Evolutionary conservation across 768 basidiomycete genomes (phyloP).

Genomic region (Panus rudis): DNA sequence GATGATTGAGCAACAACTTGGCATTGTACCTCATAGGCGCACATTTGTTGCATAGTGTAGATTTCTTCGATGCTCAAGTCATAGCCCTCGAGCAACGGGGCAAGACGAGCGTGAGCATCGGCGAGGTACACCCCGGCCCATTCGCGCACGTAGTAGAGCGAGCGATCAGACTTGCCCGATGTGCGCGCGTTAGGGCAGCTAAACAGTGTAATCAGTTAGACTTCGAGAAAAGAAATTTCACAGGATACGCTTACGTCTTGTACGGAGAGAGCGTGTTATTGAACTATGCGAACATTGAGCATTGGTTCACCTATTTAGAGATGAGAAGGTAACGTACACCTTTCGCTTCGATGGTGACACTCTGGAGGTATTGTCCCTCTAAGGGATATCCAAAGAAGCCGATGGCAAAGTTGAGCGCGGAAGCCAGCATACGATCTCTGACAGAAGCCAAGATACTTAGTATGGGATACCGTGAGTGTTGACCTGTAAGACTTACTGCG

Average conservation of each 20-base stretch:
- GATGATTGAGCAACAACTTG: not conserved
- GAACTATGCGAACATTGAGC: conserved; percentile 24
- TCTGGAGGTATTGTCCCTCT: conserved; percentile 37
- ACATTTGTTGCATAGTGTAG: conserved; percentile 74
- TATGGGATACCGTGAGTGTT: not conserved
- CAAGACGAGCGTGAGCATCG: conserved; percentile 55
- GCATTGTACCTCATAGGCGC: conserved; percentile 68
- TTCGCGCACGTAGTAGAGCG: conserved; percentile 43
- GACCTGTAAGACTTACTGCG: conserved; percentile 27
- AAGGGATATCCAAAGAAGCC: conserved; percentile 46
- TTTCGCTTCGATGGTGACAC: conserved; percentile 32
- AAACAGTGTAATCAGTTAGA: not conserved
- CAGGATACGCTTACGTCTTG: conserved; percentile 39
- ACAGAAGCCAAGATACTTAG: not conserved
- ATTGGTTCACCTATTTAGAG: not conserved
- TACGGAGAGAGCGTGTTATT: conserved; percentile 81
- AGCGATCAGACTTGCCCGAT: conserved; percentile 47
- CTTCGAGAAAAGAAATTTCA: no score
- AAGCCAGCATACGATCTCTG: conserved; percentile 45
- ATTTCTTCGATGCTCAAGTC: conserved; percentile 60
- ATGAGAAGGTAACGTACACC: conserved; percentile 20
- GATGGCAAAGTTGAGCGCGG: conserved; percentile 44
- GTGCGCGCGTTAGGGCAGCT: conserved; percentile 54
- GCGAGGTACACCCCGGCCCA: conserved; percentile 74
- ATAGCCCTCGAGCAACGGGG: conserved; percentile 52